These are phyloP conservation scores for Cutaneotrichosporon sp. DNA, from an alignment of 1,284 basidiomycete species.

Conservation along the genomic window DNA sequence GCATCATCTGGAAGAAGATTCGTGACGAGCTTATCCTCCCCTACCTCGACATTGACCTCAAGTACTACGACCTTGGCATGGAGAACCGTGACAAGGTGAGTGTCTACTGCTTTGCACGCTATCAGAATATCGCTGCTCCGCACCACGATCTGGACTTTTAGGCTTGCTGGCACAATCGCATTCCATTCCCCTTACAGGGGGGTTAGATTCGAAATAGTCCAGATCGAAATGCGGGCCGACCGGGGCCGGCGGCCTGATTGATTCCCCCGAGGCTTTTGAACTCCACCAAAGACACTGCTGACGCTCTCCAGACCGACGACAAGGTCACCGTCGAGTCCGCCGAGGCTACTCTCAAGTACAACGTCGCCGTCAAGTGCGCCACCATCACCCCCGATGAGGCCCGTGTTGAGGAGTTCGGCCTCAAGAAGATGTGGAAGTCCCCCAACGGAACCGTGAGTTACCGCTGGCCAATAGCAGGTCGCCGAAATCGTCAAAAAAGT, in stretches of 20 bases:
- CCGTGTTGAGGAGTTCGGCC: slow-evolving; percentile 68
- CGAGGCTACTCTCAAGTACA: slow-evolving; percentile 78
- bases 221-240: slow-evolving; percentile 1
- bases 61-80: slow-evolving; percentile 95
- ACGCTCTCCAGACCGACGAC: slow-evolving; percentile 80
- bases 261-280: slow-evolving; percentile 16
- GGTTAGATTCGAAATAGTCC: slow-evolving; percentile 7
- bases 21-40: slow-evolving; percentile 94
- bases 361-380: slow-evolving; percentile 79
- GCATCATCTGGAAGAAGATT: slow-evolving; percentile 99
- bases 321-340: slow-evolving; percentile 89
- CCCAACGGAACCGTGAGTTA: slow-evolving; percentile 81
- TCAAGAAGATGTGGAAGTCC: slow-evolving; percentile 97
- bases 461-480: background rate
- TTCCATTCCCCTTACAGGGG: too few species aligned
- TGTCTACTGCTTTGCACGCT: slow-evolving; percentile 6
- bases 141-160: too few species aligned
- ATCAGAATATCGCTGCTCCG: background rate
- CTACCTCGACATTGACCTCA: slow-evolving; percentile 91
- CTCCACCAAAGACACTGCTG: background rate
- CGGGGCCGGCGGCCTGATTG: slow-evolving; percentile 1
- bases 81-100: slow-evolving; percentile 80
- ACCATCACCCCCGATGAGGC: slow-evolving; percentile 96
- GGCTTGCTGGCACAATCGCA: too few species aligned
- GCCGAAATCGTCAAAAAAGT: background rate